Conservation (phyloP, 257 asterid genomes). For the Fraxinus americana region DNA sequence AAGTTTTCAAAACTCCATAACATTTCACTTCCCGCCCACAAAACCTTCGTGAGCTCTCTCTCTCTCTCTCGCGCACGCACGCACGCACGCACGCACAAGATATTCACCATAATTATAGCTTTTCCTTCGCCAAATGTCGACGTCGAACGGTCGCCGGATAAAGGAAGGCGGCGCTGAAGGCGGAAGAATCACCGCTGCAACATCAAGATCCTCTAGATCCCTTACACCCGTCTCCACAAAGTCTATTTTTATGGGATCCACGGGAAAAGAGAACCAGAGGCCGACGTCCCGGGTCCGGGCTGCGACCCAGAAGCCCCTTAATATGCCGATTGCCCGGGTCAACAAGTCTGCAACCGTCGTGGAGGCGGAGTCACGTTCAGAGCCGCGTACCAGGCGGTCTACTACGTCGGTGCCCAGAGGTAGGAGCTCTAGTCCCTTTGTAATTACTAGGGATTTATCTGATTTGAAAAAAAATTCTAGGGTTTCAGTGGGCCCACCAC, state of each 20-base stretch:
- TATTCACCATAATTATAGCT: not conserved
- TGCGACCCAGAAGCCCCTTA: constrained; percentile 57
- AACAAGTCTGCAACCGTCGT: constrained; percentile 38
- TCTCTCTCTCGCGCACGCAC: not conserved
- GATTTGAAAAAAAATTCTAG: constrained; percentile 42
- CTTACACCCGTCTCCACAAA: constrained; percentile 53
- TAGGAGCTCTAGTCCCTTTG: constrained; percentile 82
- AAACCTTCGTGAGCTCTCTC: no score
- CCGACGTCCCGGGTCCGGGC: constrained; percentile 58
- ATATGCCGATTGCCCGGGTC: constrained; percentile 56
- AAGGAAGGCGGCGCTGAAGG: constrained; percentile 65
- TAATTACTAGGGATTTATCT: constrained; percentile 46
- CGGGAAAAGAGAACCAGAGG: constrained; percentile 74
- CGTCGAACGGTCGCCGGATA: constrained; percentile 59
- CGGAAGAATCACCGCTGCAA: constrained; percentile 28
- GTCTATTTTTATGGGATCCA: constrained; percentile 32
- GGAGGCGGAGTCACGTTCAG: constrained; percentile 32
- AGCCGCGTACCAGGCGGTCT: constrained; percentile 56
- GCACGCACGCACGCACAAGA: not conserved
- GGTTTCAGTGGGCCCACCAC: constrained; percentile 41
- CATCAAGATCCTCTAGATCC: constrained; percentile 2
- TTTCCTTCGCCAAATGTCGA: constrained; percentile 33
- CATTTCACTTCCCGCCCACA: constrained; percentile 29
- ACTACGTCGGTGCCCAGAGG: constrained; percentile 75
- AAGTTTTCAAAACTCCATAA: constrained; percentile 18